phyloP scores from a whole-genome alignment of 2,329 filamentous ascomycete species.

The Colletotrichum camelliae region DNA sequence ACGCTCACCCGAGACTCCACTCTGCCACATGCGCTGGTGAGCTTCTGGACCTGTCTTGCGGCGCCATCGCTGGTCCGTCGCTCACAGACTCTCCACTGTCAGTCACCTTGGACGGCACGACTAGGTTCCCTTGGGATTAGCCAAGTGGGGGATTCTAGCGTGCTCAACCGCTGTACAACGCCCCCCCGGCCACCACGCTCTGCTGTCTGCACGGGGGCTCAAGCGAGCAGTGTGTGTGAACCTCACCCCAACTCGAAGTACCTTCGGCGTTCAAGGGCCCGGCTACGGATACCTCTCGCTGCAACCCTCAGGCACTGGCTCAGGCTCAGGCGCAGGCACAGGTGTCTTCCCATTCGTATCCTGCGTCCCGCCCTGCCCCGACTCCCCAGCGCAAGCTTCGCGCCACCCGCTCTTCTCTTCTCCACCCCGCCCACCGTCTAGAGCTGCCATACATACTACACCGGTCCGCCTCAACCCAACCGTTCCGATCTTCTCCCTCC shows the following conservation, averaged over 20 bases:
- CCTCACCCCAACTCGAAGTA: slow-evolving; percentile 5
- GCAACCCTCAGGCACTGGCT: slow-evolving; percentile 3
- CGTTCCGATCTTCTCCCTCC: slow-evolving; percentile 15
- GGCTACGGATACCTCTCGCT: slow-evolving; percentile 1
- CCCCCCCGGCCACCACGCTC: slow-evolving; percentile 4
- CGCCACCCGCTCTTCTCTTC: slow-evolving; percentile 22
- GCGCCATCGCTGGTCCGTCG: slow-evolving; percentile 15
- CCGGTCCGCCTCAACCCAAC: slow-evolving; percentile 23
- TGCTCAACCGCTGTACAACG: slow-evolving; percentile 10
- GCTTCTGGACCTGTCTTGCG: slow-evolving; percentile 16
- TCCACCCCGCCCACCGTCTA: slow-evolving; percentile 20
- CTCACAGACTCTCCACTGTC: slow-evolving; percentile 16
- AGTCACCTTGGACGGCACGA: slow-evolving; percentile 7
- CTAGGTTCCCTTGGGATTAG: slow-evolving; percentile 21
- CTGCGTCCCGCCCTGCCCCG: slow-evolving; percentile 16
- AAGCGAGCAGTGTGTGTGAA: slow-evolving; percentile 18
- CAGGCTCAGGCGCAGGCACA: slow-evolving; percentile 21
- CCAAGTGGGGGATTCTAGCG: slow-evolving; percentile 15
- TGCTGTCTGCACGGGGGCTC: slow-evolving; percentile 13
- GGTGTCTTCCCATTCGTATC: slow-evolving; percentile 16
- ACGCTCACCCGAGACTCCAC: slow-evolving; percentile 11
- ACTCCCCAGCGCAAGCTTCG: slow-evolving; percentile 15
- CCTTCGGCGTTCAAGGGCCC: slow-evolving; percentile 9
- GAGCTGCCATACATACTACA: slow-evolving; percentile 24
- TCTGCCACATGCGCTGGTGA: slow-evolving; percentile 17